Evolutionary conservation across 495 filamentous ascomycete genomes (phyloP).

Genomic region (Penicillium odoratum): DNA sequence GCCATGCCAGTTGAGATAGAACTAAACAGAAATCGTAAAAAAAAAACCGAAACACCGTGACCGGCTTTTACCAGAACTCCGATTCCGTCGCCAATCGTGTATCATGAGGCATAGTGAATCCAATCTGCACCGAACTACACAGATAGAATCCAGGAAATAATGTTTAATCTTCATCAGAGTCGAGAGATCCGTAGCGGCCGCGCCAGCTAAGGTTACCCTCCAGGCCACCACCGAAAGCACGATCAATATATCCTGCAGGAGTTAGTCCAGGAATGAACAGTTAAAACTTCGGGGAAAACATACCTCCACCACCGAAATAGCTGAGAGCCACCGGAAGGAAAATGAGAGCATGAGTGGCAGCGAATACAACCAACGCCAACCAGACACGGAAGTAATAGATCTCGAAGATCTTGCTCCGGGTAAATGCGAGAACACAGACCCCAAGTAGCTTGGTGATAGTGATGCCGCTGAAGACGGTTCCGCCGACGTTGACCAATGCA

Average conservation of each 20-base stretch:
- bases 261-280: conserved; percentile 9
- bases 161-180: conserved; percentile 52
- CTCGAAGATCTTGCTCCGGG: conserved; percentile 97
- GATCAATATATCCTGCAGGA: conserved; percentile 70
- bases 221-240: conserved; percentile 78
- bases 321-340: conserved; percentile 91
- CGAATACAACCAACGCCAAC: conserved; percentile 85
- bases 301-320: conserved; percentile 79
- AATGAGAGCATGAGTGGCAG: conserved; percentile 84
- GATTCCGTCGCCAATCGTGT: background rate
- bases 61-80: background rate
- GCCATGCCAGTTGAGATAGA: background rate
- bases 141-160: conserved; percentile 4
- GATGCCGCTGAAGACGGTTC: conserved; percentile 92
- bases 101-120: background rate
- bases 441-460: conserved; percentile 93
- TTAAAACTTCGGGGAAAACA: conserved; percentile 20
- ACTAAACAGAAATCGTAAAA: background rate
- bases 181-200: conserved; percentile 46
- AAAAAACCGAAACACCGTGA: background rate
- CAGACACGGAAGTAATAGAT: conserved; percentile 98
- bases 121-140: conserved; percentile 3
- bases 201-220: conserved; percentile 73
- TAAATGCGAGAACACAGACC: conserved; percentile 90
- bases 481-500: conserved; percentile 89